Evolutionary conservation across 73 alveolate genomes (phyloP), one percentile per base, ranked within the genome.

Genomic region (Durusdinium trenchii): DNA sequence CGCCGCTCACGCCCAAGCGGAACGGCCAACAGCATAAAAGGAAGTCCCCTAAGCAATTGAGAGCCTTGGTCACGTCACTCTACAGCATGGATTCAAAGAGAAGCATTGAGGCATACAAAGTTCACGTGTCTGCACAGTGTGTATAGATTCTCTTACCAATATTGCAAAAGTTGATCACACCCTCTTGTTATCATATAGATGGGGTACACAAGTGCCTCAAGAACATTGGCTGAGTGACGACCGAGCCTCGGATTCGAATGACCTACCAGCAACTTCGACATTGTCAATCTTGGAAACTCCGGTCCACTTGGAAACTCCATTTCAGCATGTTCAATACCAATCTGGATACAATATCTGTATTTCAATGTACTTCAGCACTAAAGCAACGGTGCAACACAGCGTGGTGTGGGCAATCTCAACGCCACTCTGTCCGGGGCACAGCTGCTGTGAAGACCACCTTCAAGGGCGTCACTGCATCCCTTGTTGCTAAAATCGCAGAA

Each of bases 11-110:
- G 78, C 98, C 98, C 1, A 57, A 16, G 43, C 86, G 99, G 20
- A 94, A 64, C 16, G 99, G 99, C 99, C 99, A 94, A 47, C 93
- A 94, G 94, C 99, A 94, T 40, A 94, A 85, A 54, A 94, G 52
- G 47, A 78, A 73, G 83, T 94, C 99, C 0, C 99, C 99, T 51
- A 94, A 46, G 93, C 83, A 81, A 50, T 94, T 94, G 50, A 94
- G 83, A 40, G 42, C 84, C 98, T 91, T 28, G 75, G 48, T 32
- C 43, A 67, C 32, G n/a, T n/a, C n/a, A n/a, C 73, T 60, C 73
- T 60, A 23, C 73, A 60, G n/a, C 30, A 23, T 60, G 73, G 73
- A 60, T 60, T 23, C 30, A 60, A 12, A 23, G 12, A 16, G 12
- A 16, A 57, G 12, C 23, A 16, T 12, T 57, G 69, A 23, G 69